phyloP scores from a whole-genome alignment of 1,284 basidiomycete species.

The Trametes polyzona region DNA sequence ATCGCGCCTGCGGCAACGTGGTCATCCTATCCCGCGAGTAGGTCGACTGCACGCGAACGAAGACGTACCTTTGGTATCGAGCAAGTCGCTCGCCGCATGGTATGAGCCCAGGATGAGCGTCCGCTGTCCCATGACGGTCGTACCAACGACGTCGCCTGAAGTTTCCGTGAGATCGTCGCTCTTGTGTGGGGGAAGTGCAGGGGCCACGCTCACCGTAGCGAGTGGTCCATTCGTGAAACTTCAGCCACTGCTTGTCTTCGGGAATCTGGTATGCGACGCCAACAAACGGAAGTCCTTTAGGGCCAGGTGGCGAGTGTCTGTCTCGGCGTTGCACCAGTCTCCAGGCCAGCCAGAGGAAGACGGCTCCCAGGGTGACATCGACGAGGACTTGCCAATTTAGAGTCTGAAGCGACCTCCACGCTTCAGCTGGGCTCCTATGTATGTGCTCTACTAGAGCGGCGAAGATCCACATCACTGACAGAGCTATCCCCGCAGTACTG shows the following conservation, averaged over 20 bases:
- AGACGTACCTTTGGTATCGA: constrained; percentile 36
- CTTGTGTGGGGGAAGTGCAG: too few species aligned
- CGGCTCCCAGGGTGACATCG: background rate
- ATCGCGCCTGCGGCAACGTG: constrained; percentile 32
- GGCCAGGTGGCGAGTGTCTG: constrained; percentile 31
- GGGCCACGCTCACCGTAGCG: constrained; percentile 36
- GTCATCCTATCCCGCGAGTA: too few species aligned
- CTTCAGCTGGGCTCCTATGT: too few species aligned
- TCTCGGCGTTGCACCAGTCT: background rate
- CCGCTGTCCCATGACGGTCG: constrained; percentile 36
- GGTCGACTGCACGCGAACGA: too few species aligned
- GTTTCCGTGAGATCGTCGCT: background rate
- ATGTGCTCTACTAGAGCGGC: too few species aligned
- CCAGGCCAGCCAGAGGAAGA: constrained; percentile 1
- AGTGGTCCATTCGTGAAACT: constrained; percentile 37
- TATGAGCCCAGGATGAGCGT: constrained; percentile 37
- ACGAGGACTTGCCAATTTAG: too few species aligned
- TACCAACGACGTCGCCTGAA: constrained; percentile 36
- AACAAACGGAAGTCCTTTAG: constrained; percentile 31
- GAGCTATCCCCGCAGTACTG: too few species aligned
- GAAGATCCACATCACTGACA: too few species aligned
- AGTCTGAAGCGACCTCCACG: too few species aligned
- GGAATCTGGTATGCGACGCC: constrained; percentile 39
- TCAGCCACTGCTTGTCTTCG: constrained; percentile 35
- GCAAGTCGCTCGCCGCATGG: constrained; percentile 36